Conservation (phyloP, 352 stramenopile genomes). For the Hyaloperonospora arabidopsidis region DNA sequence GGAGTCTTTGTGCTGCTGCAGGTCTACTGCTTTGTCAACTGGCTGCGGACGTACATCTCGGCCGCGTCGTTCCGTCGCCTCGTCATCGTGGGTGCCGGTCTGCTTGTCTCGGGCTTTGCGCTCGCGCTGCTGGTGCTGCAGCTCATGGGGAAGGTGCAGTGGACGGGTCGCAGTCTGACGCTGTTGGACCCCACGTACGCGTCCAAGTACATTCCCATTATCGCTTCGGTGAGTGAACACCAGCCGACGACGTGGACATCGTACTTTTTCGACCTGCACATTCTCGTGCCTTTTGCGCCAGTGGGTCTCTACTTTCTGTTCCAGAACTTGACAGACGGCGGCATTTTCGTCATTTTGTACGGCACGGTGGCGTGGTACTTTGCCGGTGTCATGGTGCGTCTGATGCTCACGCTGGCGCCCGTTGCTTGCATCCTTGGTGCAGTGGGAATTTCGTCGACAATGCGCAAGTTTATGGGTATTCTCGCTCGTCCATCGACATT, state of each 20-base stretch:
- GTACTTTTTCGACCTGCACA: constrained; percentile 91
- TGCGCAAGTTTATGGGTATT: constrained; percentile 76
- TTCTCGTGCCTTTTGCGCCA: constrained; percentile 86
- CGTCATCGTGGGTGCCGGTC: constrained; percentile 49
- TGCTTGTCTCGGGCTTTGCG: constrained; percentile 51
- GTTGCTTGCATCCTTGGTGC: constrained; percentile 88
- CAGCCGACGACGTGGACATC: constrained; percentile 91
- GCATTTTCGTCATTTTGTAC: constrained; percentile 91
- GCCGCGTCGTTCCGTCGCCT: constrained; percentile 67
- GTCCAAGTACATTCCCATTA: constrained; percentile 92
- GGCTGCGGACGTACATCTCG: constrained; percentile 67
- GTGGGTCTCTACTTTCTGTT: constrained; percentile 89
- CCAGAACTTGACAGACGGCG: constrained; percentile 80
- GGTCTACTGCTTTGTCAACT: constrained; percentile 70
- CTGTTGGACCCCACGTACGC: constrained; percentile 88
- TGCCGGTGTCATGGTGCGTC: constrained; percentile 87
- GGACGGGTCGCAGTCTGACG: constrained; percentile 86
- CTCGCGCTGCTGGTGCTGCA: constrained; percentile 66
- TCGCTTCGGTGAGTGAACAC: constrained; percentile 90
- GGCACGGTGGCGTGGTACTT: constrained; percentile 91
- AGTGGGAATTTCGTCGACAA: constrained; percentile 71
- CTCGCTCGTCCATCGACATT: constrained; percentile 48
- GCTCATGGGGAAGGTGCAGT: constrained; percentile 80
- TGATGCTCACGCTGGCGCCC: constrained; percentile 89
- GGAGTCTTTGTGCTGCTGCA: constrained; percentile 93